A percentile compares a stretch with the other conserved stretches of the same genome.
These are phyloP conservation scores for Globisporangium apiculatum DNA, from an alignment of 352 stramenopile genomes.

Conservation along the genomic window DNA sequence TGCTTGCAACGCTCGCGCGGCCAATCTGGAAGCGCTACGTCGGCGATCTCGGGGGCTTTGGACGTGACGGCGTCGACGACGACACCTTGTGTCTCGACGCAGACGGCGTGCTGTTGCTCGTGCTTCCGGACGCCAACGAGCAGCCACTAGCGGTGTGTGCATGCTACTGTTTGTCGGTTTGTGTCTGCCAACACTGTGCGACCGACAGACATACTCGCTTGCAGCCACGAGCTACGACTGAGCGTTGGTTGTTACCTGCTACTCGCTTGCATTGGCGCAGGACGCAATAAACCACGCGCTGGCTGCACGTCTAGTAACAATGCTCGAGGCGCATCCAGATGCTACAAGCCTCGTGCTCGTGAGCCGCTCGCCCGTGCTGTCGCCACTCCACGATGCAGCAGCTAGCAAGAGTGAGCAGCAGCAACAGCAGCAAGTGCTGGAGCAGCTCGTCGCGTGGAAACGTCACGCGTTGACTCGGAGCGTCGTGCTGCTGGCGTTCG, in stretches of 20 bases:
- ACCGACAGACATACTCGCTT: neutral
- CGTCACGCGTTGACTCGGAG: conserved; percentile 15
- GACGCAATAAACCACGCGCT: no score
- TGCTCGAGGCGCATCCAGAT: neutral
- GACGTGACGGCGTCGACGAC: neutral
- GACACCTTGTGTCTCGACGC: neutral
- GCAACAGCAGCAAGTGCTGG: conserved; percentile 13
- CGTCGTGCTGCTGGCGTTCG: conserved; percentile 19
- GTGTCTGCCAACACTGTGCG: neutral
- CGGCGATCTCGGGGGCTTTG: conserved; percentile 1
- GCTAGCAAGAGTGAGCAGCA: neutral
- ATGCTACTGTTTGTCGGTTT: neutral
- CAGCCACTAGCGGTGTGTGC: neutral
- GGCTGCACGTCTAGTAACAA: neutral
- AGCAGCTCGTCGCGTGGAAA: conserved; percentile 26
- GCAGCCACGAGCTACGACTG: no score
- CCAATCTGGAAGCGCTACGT: conserved; percentile 12
- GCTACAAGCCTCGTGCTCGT: neutral
- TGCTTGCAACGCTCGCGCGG: neutral
- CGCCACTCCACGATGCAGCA: neutral
- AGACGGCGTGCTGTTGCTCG: conserved; percentile 2
- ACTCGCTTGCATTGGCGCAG: no score
- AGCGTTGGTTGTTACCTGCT: no score
- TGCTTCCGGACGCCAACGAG: neutral
- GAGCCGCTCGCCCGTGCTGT: neutral